Base-by-base conservation (phyloP, 208 protist genomes). In the Leishmania tropica region DNA sequence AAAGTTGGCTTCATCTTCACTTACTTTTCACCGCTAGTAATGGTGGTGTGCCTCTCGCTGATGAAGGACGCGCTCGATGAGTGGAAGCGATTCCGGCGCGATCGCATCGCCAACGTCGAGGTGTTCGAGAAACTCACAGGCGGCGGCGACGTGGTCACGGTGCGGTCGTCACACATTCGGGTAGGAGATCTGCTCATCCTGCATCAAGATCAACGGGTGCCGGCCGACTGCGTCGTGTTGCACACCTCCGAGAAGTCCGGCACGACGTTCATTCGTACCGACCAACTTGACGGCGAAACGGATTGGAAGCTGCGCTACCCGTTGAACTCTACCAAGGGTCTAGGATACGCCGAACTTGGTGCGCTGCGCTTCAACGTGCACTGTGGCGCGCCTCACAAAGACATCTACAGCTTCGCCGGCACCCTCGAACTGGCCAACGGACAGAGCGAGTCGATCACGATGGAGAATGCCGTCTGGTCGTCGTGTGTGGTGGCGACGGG, bases 201-300 rank as follows among this genome's bases (percentile, higher is more conserved):
- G 17, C 92, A 97, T 54, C 91, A 92, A 19, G 95, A 99, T 56
- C 92, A 99, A 75, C 95, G 98, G 64, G 97, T 99, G 17, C 98
- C 99, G 10, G 98, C 98, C 0, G 99, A 99, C 87, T 97, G 99
- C 84, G 82, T 99, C 13, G 90, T 99, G 31, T 81, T 99, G 7
- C 93, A 97, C 83, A 99, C 99, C 13, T 97, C 94, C 1, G 99
- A 99, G 48, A 93, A 94, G 54, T 94, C 56, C 53, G 99, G 99
- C 31, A 95, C 96, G 0, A 98, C 89, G 70, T 99, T 99, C 83
- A 94, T 99, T 35, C 95, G 99, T 79, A 99, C 99, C 1, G 99
- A 99, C 84, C 99, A 99, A 88, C 90, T 99, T 1, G 99, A 99
- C 86, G 99, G 99, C 31, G 99, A 99, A 85, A 99, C 99, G 7